A percentile compares a stretch with the other conserved stretches of the same genome.
phyloP scores from a whole-genome alignment of 2,329 filamentous ascomycete species.

The Stromatinia cepivora region DNA sequence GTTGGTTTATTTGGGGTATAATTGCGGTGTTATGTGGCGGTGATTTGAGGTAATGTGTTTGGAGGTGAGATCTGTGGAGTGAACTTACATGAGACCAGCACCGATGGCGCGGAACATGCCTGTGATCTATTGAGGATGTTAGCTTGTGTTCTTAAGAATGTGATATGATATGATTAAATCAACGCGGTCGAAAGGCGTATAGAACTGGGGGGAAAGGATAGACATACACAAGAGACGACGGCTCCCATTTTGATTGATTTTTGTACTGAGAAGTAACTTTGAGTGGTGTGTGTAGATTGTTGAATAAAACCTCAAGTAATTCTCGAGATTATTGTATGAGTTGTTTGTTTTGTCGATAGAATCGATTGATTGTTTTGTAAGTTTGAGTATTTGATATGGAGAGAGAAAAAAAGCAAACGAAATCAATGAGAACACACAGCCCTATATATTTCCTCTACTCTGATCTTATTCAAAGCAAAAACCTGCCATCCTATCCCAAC shows the following conservation, averaged over 20 bases:
- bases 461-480: background rate
- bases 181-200: background rate
- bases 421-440: background rate
- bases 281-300: background rate
- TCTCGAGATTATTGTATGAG: background rate
- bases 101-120: conserved; percentile 41
- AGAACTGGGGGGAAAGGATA: background rate
- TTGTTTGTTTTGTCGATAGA: background rate
- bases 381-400: conserved; percentile 9
- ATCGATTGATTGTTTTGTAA: background rate
- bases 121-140: conserved; percentile 35
- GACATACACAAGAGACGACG: conserved; percentile 43
- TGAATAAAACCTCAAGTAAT: background rate
- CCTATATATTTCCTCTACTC: conserved; percentile 3
- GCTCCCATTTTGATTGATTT: conserved; percentile 40
- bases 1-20: background rate
- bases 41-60: background rate
- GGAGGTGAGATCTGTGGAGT: background rate
- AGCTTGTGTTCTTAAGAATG: background rate
- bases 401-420: background rate
- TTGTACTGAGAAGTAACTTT: conserved; percentile 2
- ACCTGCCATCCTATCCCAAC: background rate
- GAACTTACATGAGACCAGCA: conserved; percentile 39
- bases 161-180: background rate
- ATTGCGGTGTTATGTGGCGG: too few species aligned